Base-by-base conservation (phyloP, 176 grass and related monocot genomes). In the Carex kokanica region DNA sequence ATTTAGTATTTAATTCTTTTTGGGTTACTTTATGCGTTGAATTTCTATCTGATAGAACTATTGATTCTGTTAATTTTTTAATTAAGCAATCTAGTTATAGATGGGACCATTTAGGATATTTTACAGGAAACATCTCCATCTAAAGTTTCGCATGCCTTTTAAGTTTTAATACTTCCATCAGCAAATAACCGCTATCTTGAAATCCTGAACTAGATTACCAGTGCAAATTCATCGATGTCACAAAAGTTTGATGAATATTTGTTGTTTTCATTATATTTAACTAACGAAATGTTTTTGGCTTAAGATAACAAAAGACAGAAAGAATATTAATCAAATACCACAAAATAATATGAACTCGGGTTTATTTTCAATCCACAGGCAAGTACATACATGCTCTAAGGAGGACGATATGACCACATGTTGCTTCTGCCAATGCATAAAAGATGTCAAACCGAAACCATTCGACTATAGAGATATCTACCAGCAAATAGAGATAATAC, bases 401-500 rank as follows among this genome's bases (percentile, higher is more conserved):
- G 90, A 91, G 81, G 86, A 94, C 47, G 86, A 94, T 45, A 85
- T 85, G 88, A 53, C 15, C 0, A 11, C 87, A 75, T 60, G 64
- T 86, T 94, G 86, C 79, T 65, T 90, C 65, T 85, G 74, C 79
- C 51, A 27, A 20, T 59, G 72, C 64, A 43, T 89, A 86, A 36
- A 32, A 14, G 85, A 89, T 71, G 80, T 64, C 13, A 53, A 84
- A 41, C 89, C 89, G 7, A 88, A 29, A 57, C 87, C 60, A 20
- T 89, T 94, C 23, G 75, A 91, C 59, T 87, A 90, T 32, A 83
- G 60, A 7, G 87, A 94, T 41, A 62, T 94, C 16, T 94, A 94
- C 87, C 92, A 94, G 63, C 89, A 91, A 83, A 53, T 94, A 11
- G 87, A 94, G 80, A 83, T 94, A 71, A 73, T 94, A 4, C 73